Conservation (phyloP, 805 yeast genomes). For the Hanseniaspora taiwanica region DNA sequence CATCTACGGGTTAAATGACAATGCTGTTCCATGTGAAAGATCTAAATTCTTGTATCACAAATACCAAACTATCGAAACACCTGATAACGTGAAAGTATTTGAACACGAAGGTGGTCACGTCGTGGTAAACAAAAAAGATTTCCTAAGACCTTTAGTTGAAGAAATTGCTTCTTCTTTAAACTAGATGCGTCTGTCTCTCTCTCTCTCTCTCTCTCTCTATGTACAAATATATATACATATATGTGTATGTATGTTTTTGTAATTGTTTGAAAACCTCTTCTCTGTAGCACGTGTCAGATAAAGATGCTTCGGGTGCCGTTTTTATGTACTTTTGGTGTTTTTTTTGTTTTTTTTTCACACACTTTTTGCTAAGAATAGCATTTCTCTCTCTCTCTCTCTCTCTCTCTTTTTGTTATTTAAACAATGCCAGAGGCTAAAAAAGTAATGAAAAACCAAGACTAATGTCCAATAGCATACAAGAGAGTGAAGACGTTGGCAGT, state of each 20-base stretch:
- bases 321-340: too few relatives aligned
- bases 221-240: too few relatives aligned
- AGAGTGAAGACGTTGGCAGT: too few relatives aligned
- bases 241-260: not conserved
- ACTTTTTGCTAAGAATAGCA: too few relatives aligned
- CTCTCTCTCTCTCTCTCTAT: not conserved
- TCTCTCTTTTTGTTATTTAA: too few relatives aligned
- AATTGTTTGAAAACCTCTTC: not conserved
- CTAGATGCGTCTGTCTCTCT: not conserved
- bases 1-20: constrained; percentile 75
- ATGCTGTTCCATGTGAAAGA: constrained; percentile 67
- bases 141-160: constrained; percentile 30
- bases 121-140: constrained; percentile 75
- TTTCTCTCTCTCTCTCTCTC: too few relatives aligned
- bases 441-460: too few relatives aligned
- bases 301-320: too few relatives aligned
- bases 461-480: too few relatives aligned
- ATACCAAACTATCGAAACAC: constrained; percentile 29
- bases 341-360: too few relatives aligned
- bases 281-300: too few relatives aligned
- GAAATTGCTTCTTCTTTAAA: constrained; percentile 18
- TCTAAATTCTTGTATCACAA: constrained; percentile 45
- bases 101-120: constrained; percentile 96
- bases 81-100: constrained; percentile 31
- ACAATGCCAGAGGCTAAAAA: too few relatives aligned